Evolutionary conservation across 139 green algal genomes (phyloP), one percentile per base, ranked within the genome.

Genomic region (Helicosporidium sp.): DNA sequence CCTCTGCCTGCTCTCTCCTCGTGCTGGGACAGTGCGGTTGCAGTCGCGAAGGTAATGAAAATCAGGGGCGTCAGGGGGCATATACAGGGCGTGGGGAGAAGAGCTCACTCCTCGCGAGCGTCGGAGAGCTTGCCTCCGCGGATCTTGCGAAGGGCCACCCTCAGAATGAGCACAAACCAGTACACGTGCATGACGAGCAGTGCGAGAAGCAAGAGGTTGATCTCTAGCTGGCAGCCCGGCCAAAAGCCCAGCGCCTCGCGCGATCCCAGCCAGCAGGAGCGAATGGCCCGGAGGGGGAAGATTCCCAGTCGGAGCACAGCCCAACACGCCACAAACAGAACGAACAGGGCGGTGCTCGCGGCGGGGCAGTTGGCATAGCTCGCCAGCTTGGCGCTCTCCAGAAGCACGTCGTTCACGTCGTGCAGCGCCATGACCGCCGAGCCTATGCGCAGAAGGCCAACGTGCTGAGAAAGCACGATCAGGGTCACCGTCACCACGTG

Each of bases 361-460:
- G 36, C 7, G 6, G 85, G 65, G 4, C 26, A n/a, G 4, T 64
- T 36, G 2, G 43, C 33, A 59, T 86, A 85, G 34, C 78, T 82
- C 37, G 48, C 40, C 34, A 74, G 48, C 65, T 91, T 91, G 20
- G 79, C 73, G 8, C 55, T 42, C 52, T 87, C 79, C 54, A 90
- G 63, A 26, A 83, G 60, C 19, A 90, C 66, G 54, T 90, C 79
- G 35, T 65, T 77, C 31, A 66, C 61, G 51, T 87, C 78, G 44
- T 91, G 79, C n/a, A 86, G 54, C 48, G 80, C 33, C 66, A 87
- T 77, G n/a, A 87, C 66, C 18, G 83, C 57, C 20, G 65, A 77
- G 40, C 75, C 76, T 7, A 82, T 54, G 6, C 78, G 65, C 25
- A 58, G 46, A 47, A 77, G 83, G 3, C 78, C n/a, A n/a, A n/a